Evolutionary conservation across 208 protist species (phyloP).

Genomic region (Trypanosoma theileri): DNA sequence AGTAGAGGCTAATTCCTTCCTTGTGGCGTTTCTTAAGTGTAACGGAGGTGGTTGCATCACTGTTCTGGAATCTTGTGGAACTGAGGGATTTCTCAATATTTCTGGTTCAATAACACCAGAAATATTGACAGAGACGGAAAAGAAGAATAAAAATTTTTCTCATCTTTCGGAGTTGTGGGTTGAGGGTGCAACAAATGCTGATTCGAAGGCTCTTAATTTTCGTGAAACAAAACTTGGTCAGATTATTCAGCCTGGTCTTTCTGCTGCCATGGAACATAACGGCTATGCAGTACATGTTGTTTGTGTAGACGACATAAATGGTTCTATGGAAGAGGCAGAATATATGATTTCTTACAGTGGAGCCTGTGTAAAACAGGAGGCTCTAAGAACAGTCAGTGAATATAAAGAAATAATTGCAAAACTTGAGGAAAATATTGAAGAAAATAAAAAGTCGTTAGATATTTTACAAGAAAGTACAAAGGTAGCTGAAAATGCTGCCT

Average conservation of each 20-base stretch:
- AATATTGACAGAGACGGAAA: not conserved
- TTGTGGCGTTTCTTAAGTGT: constrained; percentile 3
- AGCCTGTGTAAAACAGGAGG: constrained; percentile 19
- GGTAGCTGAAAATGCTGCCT: constrained; percentile 4
- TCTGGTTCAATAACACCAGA: not conserved
- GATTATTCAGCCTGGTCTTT: constrained; percentile 15
- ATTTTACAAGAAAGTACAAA: constrained; percentile 5
- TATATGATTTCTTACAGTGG: constrained; percentile 4
- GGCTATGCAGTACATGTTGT: constrained; percentile 15
- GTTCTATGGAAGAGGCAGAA: not conserved
- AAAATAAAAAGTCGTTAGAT: not conserved
- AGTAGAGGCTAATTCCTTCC: not conserved
- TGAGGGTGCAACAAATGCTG: constrained; percentile 12
- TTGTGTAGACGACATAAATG: constrained; percentile 6
- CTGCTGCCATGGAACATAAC: constrained; percentile 21
- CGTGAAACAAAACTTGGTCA: constrained; percentile 10
- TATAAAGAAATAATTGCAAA: constrained; percentile 16
- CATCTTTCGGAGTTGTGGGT: constrained; percentile 5
- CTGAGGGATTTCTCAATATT: not conserved
- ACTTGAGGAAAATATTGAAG: constrained; percentile 14
- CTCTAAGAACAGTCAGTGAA: constrained; percentile 15
- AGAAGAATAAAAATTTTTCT: constrained; percentile 2
- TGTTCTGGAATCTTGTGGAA: constrained; percentile 8
- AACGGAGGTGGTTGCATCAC: constrained; percentile 1
- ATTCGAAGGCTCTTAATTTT: constrained; percentile 8